These are phyloP conservation scores for Xylaria sp. DNA, from an alignment of 495 filamentous ascomycete genomes.

Conservation along the genomic window DNA sequence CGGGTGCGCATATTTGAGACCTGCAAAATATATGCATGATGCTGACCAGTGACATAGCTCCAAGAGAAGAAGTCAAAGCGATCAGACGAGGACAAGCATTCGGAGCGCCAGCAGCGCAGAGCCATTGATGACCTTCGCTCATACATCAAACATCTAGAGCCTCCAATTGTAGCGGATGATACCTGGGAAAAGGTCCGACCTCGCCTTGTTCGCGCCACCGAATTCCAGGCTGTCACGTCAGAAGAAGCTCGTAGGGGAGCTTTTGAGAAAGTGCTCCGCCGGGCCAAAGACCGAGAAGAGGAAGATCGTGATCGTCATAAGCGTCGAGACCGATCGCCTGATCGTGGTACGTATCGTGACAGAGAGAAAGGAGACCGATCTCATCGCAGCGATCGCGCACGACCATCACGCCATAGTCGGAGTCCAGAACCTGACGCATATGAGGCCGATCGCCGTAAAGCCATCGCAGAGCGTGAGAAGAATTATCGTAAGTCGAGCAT, in stretches of 20 bases:
- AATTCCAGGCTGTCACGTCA: slow-evolving; percentile 80
- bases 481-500: slow-evolving; percentile 82
- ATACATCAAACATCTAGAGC: slow-evolving; percentile 88
- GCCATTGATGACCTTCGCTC: slow-evolving; percentile 86
- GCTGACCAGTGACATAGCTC: slow-evolving; percentile 57
- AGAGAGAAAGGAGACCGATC: slow-evolving; percentile 66
- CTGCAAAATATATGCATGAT: neutral
- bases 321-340: slow-evolving; percentile 64
- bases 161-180: slow-evolving; percentile 76
- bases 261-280: slow-evolving; percentile 92
- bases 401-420: slow-evolving; percentile 66
- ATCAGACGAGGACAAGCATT: slow-evolving; percentile 82
- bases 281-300: slow-evolving; percentile 89
- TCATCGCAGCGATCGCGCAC: slow-evolving; percentile 62
- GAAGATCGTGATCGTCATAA: slow-evolving; percentile 80
- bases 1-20: slow-evolving; percentile 51
- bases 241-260: slow-evolving; percentile 83
- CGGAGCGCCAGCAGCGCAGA: slow-evolving; percentile 84
- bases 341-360: slow-evolving; percentile 66
- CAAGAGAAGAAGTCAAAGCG: slow-evolving; percentile 74
- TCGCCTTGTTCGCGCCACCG: slow-evolving; percentile 78
- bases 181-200: slow-evolving; percentile 85
- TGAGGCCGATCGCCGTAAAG: slow-evolving; percentile 85
- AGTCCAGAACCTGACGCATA: slow-evolving; percentile 88
- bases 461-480: slow-evolving; percentile 83